Evolutionary conservation across 108 stramenopile species (phyloP).

Genomic region (Nitzschia inconspicua): DNA sequence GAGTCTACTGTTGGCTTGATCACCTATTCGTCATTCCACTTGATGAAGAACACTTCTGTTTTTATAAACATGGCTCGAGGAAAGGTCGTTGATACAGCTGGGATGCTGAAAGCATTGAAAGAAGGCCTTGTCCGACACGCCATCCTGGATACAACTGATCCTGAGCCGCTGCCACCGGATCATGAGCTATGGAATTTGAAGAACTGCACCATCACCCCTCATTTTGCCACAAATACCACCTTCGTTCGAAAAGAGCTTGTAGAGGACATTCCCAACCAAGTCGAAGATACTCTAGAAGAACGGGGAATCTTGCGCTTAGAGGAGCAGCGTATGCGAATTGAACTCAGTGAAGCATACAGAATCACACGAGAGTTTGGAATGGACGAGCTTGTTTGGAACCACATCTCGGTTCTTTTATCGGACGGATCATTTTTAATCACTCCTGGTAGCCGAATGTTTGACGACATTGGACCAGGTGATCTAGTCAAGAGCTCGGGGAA

Average conservation of each 20-base stretch:
- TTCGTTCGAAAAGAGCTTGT: constrained; percentile 53
- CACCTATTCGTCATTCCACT: constrained; percentile 19
- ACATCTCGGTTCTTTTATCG: constrained; percentile 50
- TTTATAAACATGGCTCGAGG: constrained; percentile 66
- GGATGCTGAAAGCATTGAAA: constrained; percentile 37
- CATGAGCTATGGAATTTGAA: constrained; percentile 43
- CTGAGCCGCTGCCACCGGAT: constrained; percentile 52
- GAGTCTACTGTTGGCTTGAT: constrained; percentile 39
- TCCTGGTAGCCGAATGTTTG: constrained; percentile 49
- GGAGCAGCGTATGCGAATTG: constrained; percentile 22
- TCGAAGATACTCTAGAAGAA: constrained; percentile 41
- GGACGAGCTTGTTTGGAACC: constrained; percentile 75
- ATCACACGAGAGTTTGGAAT: constrained; percentile 50
- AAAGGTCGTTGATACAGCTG: constrained; percentile 53
- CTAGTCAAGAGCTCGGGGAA: constrained; percentile 47
- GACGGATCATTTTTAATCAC: constrained; percentile 51
- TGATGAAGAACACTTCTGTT: constrained; percentile 25
- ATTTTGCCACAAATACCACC: constrained; percentile 62
- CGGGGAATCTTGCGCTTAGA: constrained; percentile 27
- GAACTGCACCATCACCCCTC: constrained; percentile 55
- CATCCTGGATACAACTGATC: constrained; percentile 57
- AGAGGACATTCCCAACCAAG: constrained; percentile 42
- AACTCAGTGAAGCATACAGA: constrained; percentile 23
- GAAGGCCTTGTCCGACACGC: constrained; percentile 40
- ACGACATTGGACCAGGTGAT: constrained; percentile 49